Conservation (phyloP, 768 basidiomycete genomes). For the Auricularia sp. region DNA sequence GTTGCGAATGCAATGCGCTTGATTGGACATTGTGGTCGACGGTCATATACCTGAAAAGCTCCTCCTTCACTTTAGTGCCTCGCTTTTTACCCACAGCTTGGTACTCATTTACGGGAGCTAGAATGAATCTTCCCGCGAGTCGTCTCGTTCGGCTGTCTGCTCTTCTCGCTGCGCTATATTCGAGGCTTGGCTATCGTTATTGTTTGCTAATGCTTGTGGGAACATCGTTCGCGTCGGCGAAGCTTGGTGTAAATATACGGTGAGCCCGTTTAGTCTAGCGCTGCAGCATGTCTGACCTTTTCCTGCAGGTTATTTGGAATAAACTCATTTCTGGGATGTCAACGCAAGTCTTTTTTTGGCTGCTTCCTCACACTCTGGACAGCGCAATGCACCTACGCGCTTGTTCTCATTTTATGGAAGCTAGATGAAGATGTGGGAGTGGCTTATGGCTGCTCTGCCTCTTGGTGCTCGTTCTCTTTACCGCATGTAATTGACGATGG, state of each 20-base stretch:
- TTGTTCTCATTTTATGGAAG: constrained; percentile 86
- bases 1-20: neutral
- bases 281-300: too few species aligned
- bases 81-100: constrained; percentile 51
- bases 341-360: neutral
- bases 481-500: neutral
- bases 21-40: neutral
- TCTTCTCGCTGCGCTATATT: too few species aligned
- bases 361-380: constrained; percentile 98
- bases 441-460: neutral
- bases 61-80: constrained; percentile 84
- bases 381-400: constrained; percentile 62
- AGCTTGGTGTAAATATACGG: too few species aligned
- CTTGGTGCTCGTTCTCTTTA: neutral
- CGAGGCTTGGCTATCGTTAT: too few species aligned
- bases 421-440: neutral
- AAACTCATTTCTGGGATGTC: too few species aligned
- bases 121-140: constrained; percentile 28
- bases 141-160: too few species aligned
- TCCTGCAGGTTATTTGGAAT: too few species aligned
- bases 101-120: constrained; percentile 83
- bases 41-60: constrained; percentile 13
- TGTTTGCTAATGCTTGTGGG: too few species aligned
- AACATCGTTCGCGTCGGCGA: too few species aligned
- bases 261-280: too few species aligned